phyloP scores from a whole-genome alignment of 2,329 filamentous ascomycete species.

The Leptoxyphium fumago region DNA sequence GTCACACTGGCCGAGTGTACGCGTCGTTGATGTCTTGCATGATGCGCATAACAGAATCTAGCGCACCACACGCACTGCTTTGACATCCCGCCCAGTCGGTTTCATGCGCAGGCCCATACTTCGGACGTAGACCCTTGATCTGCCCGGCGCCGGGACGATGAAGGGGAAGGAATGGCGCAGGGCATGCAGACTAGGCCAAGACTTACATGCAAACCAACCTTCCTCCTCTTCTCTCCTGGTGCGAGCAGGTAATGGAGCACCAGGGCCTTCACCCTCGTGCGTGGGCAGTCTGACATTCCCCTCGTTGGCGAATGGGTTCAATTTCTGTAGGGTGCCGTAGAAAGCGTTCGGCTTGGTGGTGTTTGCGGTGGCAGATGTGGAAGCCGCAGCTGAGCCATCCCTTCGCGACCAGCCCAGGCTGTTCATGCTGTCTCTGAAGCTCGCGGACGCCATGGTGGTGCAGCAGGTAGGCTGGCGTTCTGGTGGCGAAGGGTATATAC shows the following conservation, averaged over 20 bases:
- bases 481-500: too few species aligned
- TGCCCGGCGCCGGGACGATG: constrained; percentile 1
- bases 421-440: constrained; percentile 89
- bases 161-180: constrained; percentile 1
- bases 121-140: too few species aligned
- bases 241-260: constrained; percentile 73
- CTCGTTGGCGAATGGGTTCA: constrained; percentile 75
- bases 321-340: constrained; percentile 63
- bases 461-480: not conserved
- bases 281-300: constrained; percentile 88
- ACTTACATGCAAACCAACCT: constrained; percentile 89
- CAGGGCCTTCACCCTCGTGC: constrained; percentile 56
- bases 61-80: too few species aligned
- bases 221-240: constrained; percentile 85
- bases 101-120: too few species aligned
- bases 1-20: too few species aligned
- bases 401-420: constrained; percentile 88
- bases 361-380: constrained; percentile 29
- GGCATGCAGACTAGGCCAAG: constrained; percentile 6
- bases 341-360: constrained; percentile 64
- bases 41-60: too few species aligned
- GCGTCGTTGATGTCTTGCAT: too few species aligned
- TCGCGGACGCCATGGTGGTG: constrained; percentile 60
- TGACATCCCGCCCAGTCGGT: too few species aligned
- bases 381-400: constrained; percentile 42